A percentile compares a stretch with the other conserved stretches of the same genome.
These are phyloP conservation scores for Hypomyces rosellus DNA, from an alignment of 2,329 filamentous ascomycete species.

Conservation along the genomic window DNA sequence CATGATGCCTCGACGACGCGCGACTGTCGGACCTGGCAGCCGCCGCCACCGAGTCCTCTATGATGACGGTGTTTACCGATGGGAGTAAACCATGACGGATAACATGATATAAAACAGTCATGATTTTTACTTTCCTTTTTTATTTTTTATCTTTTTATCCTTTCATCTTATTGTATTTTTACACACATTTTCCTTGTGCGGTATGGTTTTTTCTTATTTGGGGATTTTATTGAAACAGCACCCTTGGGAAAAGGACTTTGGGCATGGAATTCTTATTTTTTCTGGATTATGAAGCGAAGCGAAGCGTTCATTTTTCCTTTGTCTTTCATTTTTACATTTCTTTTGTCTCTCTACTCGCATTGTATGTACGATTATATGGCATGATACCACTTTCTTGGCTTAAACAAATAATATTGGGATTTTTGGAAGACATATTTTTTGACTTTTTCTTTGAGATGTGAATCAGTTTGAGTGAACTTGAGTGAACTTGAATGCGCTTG, in stretches of 20 bases:
- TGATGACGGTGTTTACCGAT: constrained; percentile 34
- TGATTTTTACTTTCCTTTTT: not conserved
- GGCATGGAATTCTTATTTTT: not conserved
- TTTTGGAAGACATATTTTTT: not conserved
- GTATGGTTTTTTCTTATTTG: too few relatives aligned
- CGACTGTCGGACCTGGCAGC: constrained; percentile 31
- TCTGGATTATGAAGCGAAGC: too few relatives aligned
- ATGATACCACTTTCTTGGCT: not conserved
- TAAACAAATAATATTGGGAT: not conserved
- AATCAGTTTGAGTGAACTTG: too few relatives aligned
- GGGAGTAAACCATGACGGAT: constrained; percentile 26
- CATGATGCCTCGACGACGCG: constrained; percentile 32
- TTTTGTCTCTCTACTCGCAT: not conserved
- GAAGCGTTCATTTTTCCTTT: not conserved
- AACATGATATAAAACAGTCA: too few relatives aligned
- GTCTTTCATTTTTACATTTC: not conserved
- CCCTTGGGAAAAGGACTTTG: not conserved
- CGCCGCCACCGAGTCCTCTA: constrained; percentile 31
- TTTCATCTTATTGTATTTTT: too few relatives aligned
- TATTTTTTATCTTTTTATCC: not conserved
- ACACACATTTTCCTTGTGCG: too few relatives aligned
- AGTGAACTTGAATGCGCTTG: too few relatives aligned
- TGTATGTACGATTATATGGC: not conserved
- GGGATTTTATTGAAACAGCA: not conserved
- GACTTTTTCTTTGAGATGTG: not conserved